Conservation (phyloP, 2,329 filamentous ascomycete species). For the Aspergillus neoniger region DNA sequence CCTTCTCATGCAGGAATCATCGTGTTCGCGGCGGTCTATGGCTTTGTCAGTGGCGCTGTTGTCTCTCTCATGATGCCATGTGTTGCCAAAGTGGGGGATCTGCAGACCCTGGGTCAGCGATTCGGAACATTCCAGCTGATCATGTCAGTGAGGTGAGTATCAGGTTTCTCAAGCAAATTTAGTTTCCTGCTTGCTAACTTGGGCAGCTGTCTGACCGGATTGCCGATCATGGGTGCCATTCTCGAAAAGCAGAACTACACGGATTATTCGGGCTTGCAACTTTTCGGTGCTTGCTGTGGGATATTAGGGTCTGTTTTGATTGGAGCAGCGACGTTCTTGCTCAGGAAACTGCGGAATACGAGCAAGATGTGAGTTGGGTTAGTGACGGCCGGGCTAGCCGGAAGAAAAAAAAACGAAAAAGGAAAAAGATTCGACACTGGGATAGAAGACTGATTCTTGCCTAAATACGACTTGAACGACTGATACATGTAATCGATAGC, state of each 20-base stretch:
- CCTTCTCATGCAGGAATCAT: constrained; percentile 31
- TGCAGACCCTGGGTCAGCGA: constrained; percentile 37
- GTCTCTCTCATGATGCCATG: constrained; percentile 35
- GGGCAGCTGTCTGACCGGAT: constrained; percentile 22
- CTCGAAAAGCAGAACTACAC: constrained; percentile 21
- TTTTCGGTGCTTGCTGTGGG: constrained; percentile 21
- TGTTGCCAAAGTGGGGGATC: constrained; percentile 29
- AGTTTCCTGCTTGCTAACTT: neutral
- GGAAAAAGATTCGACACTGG: no score
- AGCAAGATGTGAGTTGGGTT: neutral
- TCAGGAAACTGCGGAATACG: neutral
- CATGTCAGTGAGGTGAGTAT: constrained; percentile 24
- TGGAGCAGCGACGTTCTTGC: neutral
- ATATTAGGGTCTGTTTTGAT: neutral
- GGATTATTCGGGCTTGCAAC: constrained; percentile 29
- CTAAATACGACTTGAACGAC: neutral
- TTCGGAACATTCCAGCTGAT: constrained; percentile 35
- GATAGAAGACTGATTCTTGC: neutral
- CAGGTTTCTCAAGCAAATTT: no score
- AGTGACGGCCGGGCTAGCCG: no score
- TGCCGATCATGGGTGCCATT: constrained; percentile 33
- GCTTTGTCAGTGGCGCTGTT: constrained; percentile 33
- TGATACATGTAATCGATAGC: neutral
- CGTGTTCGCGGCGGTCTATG: constrained; percentile 30
- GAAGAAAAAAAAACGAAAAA: no score